Conservation (phyloP, 148 eudicot species). For the Camellia granthamiana region DNA sequence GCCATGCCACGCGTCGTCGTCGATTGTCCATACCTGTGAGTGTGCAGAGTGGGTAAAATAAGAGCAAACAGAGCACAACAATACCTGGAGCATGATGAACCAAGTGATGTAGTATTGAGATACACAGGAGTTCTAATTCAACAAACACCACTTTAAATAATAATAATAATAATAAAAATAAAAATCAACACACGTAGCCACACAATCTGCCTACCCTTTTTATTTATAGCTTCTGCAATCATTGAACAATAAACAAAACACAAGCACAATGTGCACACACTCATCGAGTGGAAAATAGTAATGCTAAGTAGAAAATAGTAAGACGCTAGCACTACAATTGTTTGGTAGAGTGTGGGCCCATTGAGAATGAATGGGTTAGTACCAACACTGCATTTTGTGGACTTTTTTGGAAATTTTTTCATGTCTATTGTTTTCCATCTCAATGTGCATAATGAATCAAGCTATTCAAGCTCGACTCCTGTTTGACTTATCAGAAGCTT, state of each 20-base stretch:
- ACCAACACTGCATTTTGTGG: too few species aligned
- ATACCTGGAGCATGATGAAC: conserved; percentile 6
- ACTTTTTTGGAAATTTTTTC: too few species aligned
- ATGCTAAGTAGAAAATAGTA: neutral
- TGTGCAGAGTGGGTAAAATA: neutral
- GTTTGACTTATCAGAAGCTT: too few species aligned
- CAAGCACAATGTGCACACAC: neutral
- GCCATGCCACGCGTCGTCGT: neutral
- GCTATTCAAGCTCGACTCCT: too few species aligned
- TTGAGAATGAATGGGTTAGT: too few species aligned
- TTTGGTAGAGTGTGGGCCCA: too few species aligned
- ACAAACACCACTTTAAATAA: neutral
- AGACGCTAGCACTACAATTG: too few species aligned
- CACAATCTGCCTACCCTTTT: neutral
- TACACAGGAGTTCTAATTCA: neutral
- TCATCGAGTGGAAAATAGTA: too few species aligned
- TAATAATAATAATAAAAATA: too few species aligned
- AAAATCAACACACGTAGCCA: neutral
- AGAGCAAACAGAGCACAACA: neutral
- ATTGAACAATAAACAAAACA: conserved; percentile 11
- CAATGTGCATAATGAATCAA: too few species aligned
- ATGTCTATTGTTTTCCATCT: too few species aligned
- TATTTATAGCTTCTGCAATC: neutral
- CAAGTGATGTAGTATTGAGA: neutral
- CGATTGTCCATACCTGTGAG: neutral